Evolutionary conservation across 2,329 filamentous ascomycete species (phyloP), one percentile per base, ranked within the genome.

Genomic region (Sarocladium strictum): DNA sequence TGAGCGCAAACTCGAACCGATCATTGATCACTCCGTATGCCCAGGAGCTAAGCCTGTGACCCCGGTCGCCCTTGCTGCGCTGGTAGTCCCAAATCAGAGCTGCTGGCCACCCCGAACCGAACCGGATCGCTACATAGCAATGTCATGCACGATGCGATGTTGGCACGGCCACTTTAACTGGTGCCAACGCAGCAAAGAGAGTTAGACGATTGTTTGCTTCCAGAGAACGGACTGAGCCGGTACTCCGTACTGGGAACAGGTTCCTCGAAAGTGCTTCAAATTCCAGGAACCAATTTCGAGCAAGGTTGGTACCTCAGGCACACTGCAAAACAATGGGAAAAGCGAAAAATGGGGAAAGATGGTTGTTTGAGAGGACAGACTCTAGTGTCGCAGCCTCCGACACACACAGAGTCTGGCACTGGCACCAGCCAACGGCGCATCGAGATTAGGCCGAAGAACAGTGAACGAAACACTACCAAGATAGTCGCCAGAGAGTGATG

Each of bases 181-280:
- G 55, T 59, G 58, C 58, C 57, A 59, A 53, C 58, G 43, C 51
- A 59, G 24, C 43, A 47, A 15, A 27, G n/a, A 15, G 5, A 17
- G 17, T 19, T 40, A n/a, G 17, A 5, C 24, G 17, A 9, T 24
- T 43, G 40, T 17, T 43, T 24, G 40, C 40, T 43, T 43, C 17
- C 21, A n/a, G n/a, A n/a, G n/a, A n/a, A n/a, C n/a, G n/a, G n/a
- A n/a, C n/a, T n/a, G n/a, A n/a, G n/a, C n/a, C n/a, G n/a, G n/a
- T n/a, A n/a, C n/a, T n/a, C n/a, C n/a, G n/a, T n/a, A n/a, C n/a
- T n/a, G n/a, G n/a, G n/a, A n/a, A n/a, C n/a, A n/a, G n/a, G n/a
- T 32, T 12, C 29, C 29, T 32, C 12, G 6, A 32, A 12, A 7
- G 6, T 32, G 29, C 29, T 12, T 32, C 29, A 12, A 12, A 12